Conservation (phyloP, 2,329 filamentous ascomycete genomes). For the Clonostachys solani region DNA sequence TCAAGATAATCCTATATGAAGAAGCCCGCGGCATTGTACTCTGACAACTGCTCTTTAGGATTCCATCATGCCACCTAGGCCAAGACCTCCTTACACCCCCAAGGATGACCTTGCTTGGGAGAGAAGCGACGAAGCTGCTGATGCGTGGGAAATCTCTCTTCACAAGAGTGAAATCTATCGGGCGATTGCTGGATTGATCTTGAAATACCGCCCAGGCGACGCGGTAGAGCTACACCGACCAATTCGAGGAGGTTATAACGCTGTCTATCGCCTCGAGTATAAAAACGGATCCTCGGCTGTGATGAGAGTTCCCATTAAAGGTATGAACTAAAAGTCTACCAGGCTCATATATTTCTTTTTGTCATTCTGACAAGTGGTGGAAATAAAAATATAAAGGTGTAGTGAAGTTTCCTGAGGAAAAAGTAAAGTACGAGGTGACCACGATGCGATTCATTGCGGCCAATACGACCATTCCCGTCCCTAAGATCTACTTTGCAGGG, state of each 20-base stretch:
- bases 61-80: conserved; percentile 13
- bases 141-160: conserved; percentile 15
- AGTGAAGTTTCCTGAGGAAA: conserved; percentile 25
- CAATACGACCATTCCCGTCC: conserved; percentile 26
- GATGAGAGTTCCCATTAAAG: conserved; percentile 19
- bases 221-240: conserved; percentile 12
- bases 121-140: conserved; percentile 12
- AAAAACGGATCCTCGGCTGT: conserved; percentile 20
- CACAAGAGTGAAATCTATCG: conserved; percentile 9
- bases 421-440: conserved; percentile 25
- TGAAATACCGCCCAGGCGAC: conserved; percentile 14
- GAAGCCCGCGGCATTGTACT: too few relatives aligned
- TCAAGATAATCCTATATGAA: too few relatives aligned
- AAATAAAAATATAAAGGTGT: conserved; percentile 5
- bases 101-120: conserved; percentile 20
- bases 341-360: neutral
- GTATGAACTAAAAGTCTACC: conserved; percentile 3
- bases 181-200: conserved; percentile 12
- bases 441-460: conserved; percentile 22
- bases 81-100: conserved; percentile 11
- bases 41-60: too few relatives aligned
- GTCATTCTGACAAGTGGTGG: neutral
- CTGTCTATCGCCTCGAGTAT: conserved; percentile 21
- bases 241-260: conserved; percentile 20
- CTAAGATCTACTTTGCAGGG: conserved; percentile 21